A percentile compares a stretch with the other conserved stretches of the same genome.
Conservation (phyloP, 768 basidiomycete genomes). For the Tulasnella sp. region DNA sequence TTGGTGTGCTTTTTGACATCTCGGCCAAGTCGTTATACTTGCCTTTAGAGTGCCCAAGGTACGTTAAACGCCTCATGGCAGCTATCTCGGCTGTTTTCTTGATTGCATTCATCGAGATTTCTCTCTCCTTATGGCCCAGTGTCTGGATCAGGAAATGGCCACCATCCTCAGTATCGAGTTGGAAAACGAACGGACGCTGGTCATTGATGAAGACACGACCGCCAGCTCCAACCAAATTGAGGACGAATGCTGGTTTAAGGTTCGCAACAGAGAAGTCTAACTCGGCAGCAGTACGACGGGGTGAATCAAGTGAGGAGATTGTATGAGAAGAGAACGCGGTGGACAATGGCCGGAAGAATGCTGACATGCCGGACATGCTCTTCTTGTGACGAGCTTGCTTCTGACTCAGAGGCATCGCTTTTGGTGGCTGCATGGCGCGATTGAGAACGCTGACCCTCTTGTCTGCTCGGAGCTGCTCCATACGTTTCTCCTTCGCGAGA, state of each 20-base stretch:
- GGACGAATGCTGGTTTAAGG: conserved; percentile 54
- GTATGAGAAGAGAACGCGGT: conserved; percentile 62
- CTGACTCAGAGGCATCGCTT: conserved; percentile 35
- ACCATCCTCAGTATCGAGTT: conserved; percentile 76
- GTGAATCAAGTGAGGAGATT: conserved; percentile 12
- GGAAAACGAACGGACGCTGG: conserved; percentile 70
- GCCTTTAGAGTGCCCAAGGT: conserved; percentile 64
- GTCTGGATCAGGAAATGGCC: conserved; percentile 73
- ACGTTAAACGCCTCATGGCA: conserved; percentile 67
- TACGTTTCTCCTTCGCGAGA: conserved; percentile 58
- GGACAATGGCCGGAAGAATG: conserved; percentile 76
- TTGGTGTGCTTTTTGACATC: background rate
- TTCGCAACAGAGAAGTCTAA: conserved; percentile 59
- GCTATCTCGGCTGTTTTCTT: conserved; percentile 55
- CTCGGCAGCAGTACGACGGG: conserved; percentile 46
- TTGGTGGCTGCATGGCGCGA: conserved; percentile 54
- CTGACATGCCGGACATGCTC: conserved; percentile 75
- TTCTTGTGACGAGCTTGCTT: conserved; percentile 80
- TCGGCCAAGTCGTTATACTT: conserved; percentile 41
- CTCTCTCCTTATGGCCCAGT: conserved; percentile 53
- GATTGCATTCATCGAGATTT: conserved; percentile 65
- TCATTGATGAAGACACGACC: conserved; percentile 63
- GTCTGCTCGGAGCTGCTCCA: conserved; percentile 60
- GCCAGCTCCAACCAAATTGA: conserved; percentile 60
- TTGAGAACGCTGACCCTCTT: conserved; percentile 62